phyloP scores from a whole-genome alignment of 768 basidiomycete genomes.

The Mycena amicta region DNA sequence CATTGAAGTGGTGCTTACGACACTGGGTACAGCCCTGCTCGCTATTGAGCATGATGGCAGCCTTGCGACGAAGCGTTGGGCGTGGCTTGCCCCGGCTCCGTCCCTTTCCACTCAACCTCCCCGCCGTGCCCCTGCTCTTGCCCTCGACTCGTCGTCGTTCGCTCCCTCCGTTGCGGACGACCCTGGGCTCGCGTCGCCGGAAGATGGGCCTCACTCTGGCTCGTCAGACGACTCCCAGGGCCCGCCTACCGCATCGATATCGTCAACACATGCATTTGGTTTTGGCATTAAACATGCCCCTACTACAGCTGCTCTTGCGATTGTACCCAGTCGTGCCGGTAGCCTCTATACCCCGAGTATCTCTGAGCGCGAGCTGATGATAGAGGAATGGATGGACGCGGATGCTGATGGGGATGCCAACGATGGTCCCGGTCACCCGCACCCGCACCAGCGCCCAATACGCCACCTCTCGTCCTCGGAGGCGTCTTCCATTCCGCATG shows the following conservation, averaged over 20 bases:
- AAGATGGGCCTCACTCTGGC: background rate
- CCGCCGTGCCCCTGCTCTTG: background rate
- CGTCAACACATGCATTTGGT: too few species aligned
- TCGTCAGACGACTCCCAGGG: background rate
- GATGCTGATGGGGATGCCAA: too few species aligned
- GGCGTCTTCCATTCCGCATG: too few species aligned
- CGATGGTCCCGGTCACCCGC: too few species aligned
- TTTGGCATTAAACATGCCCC: too few species aligned
- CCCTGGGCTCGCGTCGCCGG: background rate
- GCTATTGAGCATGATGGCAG: slow-evolving; percentile 26
- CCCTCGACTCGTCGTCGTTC: background rate
- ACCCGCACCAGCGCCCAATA: too few species aligned
- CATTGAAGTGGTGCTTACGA: slow-evolving; percentile 22
- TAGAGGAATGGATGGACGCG: too few species aligned
- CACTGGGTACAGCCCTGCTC: slow-evolving; percentile 18
- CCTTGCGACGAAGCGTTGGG: slow-evolving; percentile 23
- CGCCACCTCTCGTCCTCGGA: too few species aligned
- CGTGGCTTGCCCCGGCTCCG: slow-evolving; percentile 16
- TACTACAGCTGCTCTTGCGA: too few species aligned
- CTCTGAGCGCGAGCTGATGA: too few species aligned
- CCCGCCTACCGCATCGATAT: background rate
- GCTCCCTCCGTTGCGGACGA: background rate
- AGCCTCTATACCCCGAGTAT: too few species aligned
- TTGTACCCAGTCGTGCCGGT: too few species aligned
- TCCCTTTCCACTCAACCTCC: background rate